These are phyloP conservation scores for Asterophora parasitica DNA, from an alignment of 768 basidiomycete genomes.

Conservation along the genomic window DNA sequence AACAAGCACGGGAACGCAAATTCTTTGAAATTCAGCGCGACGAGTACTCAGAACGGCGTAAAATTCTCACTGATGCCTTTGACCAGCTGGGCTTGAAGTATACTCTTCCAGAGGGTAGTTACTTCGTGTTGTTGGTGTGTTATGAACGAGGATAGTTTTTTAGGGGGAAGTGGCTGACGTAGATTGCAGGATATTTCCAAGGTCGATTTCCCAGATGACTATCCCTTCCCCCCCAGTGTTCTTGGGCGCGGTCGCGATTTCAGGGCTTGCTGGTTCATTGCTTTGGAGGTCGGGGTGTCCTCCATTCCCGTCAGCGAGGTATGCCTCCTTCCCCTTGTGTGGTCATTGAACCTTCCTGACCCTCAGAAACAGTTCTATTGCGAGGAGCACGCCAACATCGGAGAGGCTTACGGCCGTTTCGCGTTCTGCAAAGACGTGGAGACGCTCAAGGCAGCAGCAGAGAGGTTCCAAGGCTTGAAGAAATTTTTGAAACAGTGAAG, in stretches of 20 bases:
- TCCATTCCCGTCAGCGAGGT: conserved; percentile 96
- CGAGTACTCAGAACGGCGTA: conserved; percentile 79
- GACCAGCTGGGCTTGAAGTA: conserved; percentile 82
- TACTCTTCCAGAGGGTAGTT: conserved; percentile 83
- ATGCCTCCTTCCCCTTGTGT: conserved; percentile 19
- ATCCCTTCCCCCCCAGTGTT: conserved; percentile 73
- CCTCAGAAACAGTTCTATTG: conserved; percentile 73
- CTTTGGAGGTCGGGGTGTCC: conserved; percentile 84
- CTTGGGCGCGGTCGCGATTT: conserved; percentile 85
- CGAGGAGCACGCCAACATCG: conserved; percentile 77
- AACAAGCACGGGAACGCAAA: conserved; percentile 60
- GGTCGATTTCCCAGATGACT: conserved; percentile 78
- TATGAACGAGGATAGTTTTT: not conserved
- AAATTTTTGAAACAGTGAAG: conserved; percentile 46
- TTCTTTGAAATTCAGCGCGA: conserved; percentile 75
- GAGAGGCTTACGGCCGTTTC: conserved; percentile 84
- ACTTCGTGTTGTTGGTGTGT: conserved; percentile 82
- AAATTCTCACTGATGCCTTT: conserved; percentile 72
- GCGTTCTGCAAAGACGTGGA: conserved; percentile 95
- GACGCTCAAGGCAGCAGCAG: conserved; percentile 76
- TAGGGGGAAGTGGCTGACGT: not conserved
- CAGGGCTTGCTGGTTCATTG: conserved; percentile 95
- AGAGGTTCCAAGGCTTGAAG: conserved; percentile 70
- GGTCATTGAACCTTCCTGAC: not conserved
- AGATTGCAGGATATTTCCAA: conserved; percentile 62